Conservation (phyloP, 768 basidiomycete species). For the Boletus pseudopeckii region DNA sequence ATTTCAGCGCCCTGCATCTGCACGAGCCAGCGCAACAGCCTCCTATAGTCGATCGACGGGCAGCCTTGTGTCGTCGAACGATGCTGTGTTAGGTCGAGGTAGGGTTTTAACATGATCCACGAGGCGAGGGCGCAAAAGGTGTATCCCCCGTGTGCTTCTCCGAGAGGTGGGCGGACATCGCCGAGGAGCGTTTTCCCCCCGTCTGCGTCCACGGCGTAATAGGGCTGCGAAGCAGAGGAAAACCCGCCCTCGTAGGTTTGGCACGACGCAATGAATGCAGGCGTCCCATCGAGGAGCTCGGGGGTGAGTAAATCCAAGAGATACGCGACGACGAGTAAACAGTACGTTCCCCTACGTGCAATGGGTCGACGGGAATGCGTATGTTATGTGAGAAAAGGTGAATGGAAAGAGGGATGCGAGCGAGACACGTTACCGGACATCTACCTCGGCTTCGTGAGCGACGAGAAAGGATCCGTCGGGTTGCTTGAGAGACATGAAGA, state of each 20-base stretch:
- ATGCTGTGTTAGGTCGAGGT: conserved; percentile 27
- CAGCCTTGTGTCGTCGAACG: neutral
- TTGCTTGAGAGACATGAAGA: conserved; percentile 90
- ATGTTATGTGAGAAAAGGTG: too few relatives aligned
- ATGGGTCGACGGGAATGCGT: neutral
- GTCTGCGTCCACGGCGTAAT: conserved; percentile 38
- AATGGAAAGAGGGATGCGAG: too few relatives aligned
- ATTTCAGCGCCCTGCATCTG: conserved; percentile 79
- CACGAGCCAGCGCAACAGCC: conserved; percentile 75
- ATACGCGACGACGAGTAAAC: conserved; percentile 78
- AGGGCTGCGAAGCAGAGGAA: conserved; percentile 72
- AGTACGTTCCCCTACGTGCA: conserved; percentile 79
- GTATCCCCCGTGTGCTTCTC: conserved; percentile 98
- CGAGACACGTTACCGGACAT: conserved; percentile 66
- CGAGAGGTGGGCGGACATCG: conserved; percentile 68
- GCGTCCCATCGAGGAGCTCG: conserved; percentile 72
- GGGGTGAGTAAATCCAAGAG: conserved; percentile 87
- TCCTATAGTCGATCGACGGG: conserved; percentile 53
- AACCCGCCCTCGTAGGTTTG: conserved; percentile 99
- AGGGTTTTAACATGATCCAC: conserved; percentile 73
- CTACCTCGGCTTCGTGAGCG: conserved; percentile 83
- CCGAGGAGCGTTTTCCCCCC: conserved; percentile 31
- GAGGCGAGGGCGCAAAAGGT: conserved; percentile 90
- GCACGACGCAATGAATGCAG: conserved; percentile 80
- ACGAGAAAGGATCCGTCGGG: conserved; percentile 93